Percentiles rank a stretch among this genome's conserved stretches.
Evolutionary conservation across 371 early-diverging fungal genomes (phyloP).

Genomic region (Capniomyces stellatus): DNA sequence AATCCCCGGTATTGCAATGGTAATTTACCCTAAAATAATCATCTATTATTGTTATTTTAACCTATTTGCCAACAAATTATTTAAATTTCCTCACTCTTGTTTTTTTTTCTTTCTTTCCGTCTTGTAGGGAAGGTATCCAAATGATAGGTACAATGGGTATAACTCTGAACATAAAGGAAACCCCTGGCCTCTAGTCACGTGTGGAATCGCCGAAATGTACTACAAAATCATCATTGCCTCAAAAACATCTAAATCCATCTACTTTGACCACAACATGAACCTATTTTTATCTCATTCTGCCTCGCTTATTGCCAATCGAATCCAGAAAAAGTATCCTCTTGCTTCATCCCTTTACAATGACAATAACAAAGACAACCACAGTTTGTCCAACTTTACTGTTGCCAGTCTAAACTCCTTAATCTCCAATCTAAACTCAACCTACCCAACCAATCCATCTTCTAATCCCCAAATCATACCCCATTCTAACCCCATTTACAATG

Average conservation of each 20-base stretch:
- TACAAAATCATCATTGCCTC: slow-evolving; percentile 22
- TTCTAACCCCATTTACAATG: background rate
- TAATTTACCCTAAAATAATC: too few species aligned
- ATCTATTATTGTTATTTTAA: too few species aligned
- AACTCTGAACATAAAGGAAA: slow-evolving; percentile 30
- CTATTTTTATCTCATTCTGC: slow-evolving; percentile 20
- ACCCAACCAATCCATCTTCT: background rate
- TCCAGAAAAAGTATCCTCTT: slow-evolving; percentile 4
- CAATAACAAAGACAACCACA: background rate
- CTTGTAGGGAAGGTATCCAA: slow-evolving; percentile 53
- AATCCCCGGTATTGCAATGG: too few species aligned
- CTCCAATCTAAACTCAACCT: slow-evolving; percentile 8
- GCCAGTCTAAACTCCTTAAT: background rate
- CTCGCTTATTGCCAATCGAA: background rate
- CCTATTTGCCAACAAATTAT: too few species aligned
- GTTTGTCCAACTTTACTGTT: background rate
- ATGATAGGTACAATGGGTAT: slow-evolving; percentile 49
- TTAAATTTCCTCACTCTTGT: background rate
- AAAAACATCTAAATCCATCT: slow-evolving; percentile 10
- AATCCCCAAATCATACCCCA: background rate
- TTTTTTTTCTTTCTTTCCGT: slow-evolving; percentile 13
- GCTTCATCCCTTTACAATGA: slow-evolving; percentile 6
- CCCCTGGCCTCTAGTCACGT: slow-evolving; percentile 54
- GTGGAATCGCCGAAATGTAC: slow-evolving; percentile 40
- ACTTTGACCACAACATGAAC: slow-evolving; percentile 23